phyloP scores from a whole-genome alignment of 345 rosid genomes.

The Eutrema heterophyllum region DNA sequence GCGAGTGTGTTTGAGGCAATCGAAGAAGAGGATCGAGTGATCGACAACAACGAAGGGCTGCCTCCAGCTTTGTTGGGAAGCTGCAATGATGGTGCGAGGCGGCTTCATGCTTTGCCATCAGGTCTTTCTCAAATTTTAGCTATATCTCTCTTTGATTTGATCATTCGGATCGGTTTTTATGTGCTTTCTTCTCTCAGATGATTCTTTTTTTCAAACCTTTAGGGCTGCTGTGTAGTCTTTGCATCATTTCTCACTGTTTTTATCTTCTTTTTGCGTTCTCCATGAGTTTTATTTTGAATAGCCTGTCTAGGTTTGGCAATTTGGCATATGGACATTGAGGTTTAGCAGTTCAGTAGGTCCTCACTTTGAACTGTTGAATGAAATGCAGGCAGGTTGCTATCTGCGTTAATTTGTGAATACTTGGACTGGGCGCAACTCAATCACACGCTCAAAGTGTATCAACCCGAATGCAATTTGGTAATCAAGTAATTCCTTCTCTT shows the following conservation, averaged over 20 bases:
- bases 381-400: conserved; percentile 76
- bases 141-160: not conserved
- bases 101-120: conserved; percentile 92
- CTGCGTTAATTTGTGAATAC: conserved; percentile 85
- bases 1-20: conserved; percentile 98
- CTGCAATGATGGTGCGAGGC: conserved; percentile 88
- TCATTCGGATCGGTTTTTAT: not conserved
- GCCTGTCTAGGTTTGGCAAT: not conserved
- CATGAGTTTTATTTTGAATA: not conserved
- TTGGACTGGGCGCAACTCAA: conserved; percentile 96
- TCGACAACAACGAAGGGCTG: conserved; percentile 69
- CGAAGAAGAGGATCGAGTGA: conserved; percentile 85
- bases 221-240: not conserved
- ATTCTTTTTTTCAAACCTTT: not conserved
- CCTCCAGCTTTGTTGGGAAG: conserved; percentile 95
- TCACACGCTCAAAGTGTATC: conserved; percentile 82
- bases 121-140: conserved; percentile 39
- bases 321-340: not conserved
- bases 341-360: not conserved
- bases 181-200: not conserved
- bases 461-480: conserved; percentile 98
- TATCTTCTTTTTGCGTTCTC: not conserved
- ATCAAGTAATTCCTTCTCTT: conserved; percentile 36
- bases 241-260: not conserved
- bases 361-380: conserved; percentile 3